These are phyloP conservation scores for Diplogelasinospora grovesii DNA, from an alignment of 495 filamentous ascomycete species.

Conservation along the genomic window DNA sequence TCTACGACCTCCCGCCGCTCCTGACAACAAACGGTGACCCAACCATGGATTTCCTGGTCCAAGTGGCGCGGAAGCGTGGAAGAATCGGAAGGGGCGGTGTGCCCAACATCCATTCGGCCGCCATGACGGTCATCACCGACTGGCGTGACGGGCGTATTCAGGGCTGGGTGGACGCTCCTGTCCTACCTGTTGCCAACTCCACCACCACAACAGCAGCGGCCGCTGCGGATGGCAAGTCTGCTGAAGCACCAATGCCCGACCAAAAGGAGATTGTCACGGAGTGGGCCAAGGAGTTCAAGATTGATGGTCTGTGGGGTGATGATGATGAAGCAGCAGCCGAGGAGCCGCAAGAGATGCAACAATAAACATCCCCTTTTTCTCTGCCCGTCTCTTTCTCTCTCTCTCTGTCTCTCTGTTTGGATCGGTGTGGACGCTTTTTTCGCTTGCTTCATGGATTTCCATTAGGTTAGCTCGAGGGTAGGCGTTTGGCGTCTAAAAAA, in stretches of 20 bases:
- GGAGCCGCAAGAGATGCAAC: conserved; percentile 27
- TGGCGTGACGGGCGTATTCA: conserved; percentile 95
- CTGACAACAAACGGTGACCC: conserved; percentile 59
- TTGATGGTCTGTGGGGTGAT: conserved; percentile 88
- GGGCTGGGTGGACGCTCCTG: conserved; percentile 79
- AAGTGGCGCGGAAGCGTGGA: conserved; percentile 89
- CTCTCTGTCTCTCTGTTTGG: too few relatives aligned
- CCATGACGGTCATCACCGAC: conserved; percentile 87
- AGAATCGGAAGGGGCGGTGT: conserved; percentile 83
- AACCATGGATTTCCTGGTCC: conserved; percentile 88
- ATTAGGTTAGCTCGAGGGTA: too few relatives aligned
- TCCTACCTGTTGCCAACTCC: conserved; percentile 44
- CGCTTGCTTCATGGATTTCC: too few relatives aligned
- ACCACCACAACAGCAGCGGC: conserved; percentile 4
- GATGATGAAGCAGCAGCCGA: conserved; percentile 20
- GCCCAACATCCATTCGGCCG: conserved; percentile 80
- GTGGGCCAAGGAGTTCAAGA: conserved; percentile 93
- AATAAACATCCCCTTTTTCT: conserved; percentile 6
- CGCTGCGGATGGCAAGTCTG: conserved; percentile 11
- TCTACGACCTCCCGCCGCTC: conserved; percentile 79
- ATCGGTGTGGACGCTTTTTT: too few relatives aligned
- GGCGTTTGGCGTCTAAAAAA: too few relatives aligned
- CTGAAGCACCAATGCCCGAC: conserved; percentile 47
- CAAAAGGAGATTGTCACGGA: conserved; percentile 82
- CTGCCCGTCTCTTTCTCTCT: too few relatives aligned